These are phyloP conservation scores for Cyberlindnera mississippiensis DNA, from an alignment of 805 yeast genomes.

Conservation along the genomic window DNA sequence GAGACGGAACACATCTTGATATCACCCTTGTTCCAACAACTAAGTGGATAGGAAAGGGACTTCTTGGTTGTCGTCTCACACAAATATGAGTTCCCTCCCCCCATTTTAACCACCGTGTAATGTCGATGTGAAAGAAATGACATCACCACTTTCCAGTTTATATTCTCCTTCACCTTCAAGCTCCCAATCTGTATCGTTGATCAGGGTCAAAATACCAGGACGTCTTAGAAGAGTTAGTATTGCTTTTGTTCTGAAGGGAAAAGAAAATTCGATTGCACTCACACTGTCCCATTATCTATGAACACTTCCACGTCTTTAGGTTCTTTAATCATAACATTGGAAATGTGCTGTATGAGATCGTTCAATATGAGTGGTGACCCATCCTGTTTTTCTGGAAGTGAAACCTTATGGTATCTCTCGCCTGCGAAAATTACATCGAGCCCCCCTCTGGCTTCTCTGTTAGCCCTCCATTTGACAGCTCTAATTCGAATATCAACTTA, in stretches of 20 bases:
- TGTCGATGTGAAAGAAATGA: conserved; percentile 85
- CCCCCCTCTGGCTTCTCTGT: conserved; percentile 51
- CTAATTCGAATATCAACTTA: conserved; percentile 1
- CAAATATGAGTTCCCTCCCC: conserved; percentile 21
- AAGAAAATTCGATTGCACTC: background rate
- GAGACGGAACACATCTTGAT: conserved; percentile 4
- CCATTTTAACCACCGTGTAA: conserved; percentile 77
- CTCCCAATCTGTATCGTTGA: conserved; percentile 97
- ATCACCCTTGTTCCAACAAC: conserved; percentile 12
- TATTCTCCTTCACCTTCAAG: conserved; percentile 85
- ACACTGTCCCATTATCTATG: conserved; percentile 62
- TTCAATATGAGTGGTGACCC: conserved; percentile 32
- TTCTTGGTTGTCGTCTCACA: conserved; percentile 23
- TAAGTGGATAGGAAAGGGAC: conserved; percentile 30
- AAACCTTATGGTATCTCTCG: conserved; percentile 49
- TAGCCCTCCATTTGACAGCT: background rate
- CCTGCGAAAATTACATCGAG: conserved; percentile 72
- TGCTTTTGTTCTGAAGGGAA: no score
- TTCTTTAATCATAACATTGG: conserved; percentile 51
- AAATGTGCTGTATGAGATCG: conserved; percentile 55
- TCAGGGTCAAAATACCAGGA: conserved; percentile 88
- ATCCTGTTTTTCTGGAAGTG: conserved; percentile 40
- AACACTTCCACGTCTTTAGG: conserved; percentile 68
- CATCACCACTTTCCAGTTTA: conserved; percentile 70
- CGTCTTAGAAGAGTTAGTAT: conserved; percentile 41